Evolutionary conservation across 768 basidiomycete genomes (phyloP), one percentile per base, ranked within the genome.

Genomic region (Phlebiopsis gigantea): DNA sequence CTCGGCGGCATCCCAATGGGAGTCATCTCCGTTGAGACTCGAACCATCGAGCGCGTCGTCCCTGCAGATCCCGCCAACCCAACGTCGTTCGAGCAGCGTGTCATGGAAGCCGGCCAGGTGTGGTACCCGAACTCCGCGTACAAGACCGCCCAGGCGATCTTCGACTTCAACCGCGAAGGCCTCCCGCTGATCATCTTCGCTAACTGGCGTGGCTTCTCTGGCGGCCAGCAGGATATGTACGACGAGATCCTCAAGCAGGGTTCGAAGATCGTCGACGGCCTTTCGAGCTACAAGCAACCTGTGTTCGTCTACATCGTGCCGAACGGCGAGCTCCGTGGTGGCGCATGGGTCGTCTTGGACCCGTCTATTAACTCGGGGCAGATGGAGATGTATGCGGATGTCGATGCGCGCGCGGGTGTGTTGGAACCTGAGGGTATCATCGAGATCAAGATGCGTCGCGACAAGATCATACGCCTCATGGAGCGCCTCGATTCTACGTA

Each of bases 201-300:
- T 54, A 99, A 99, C 78, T 98, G 97, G 94, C 90, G 97, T 77
- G 97, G 97, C 24, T 99, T 99, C 85, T 99, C 97, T 21, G 97
- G 97, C 61, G 97, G 97, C 61, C 95, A 98, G 72, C 95, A 97
- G 72, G 95, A 98, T 72, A 98, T 98, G 94, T 96, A 93, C 66
- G 94, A 98, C 72, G 95, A 96, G 70, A 83, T 98, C 56, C 78
- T 98, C 66, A 98, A 98, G 74, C 93, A 98, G 70, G 95, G 95
- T 42, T 90, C 95, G 17, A 98, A 96, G 76, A 99, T 99, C 62
- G 97, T 99, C 71, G 97, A 99, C 69, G 97, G 97, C 46, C 81
- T 99, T 41, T 95, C 93, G 53, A 87, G 83, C 68, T 99, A 97
- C 80, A 98, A 93, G 72, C 92, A 96, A 65, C 97, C 97, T 19